Evolutionary conservation across 2,329 filamentous ascomycete species (phyloP), one percentile per base, ranked within the genome.

Genomic region (Epichloe typhina): DNA sequence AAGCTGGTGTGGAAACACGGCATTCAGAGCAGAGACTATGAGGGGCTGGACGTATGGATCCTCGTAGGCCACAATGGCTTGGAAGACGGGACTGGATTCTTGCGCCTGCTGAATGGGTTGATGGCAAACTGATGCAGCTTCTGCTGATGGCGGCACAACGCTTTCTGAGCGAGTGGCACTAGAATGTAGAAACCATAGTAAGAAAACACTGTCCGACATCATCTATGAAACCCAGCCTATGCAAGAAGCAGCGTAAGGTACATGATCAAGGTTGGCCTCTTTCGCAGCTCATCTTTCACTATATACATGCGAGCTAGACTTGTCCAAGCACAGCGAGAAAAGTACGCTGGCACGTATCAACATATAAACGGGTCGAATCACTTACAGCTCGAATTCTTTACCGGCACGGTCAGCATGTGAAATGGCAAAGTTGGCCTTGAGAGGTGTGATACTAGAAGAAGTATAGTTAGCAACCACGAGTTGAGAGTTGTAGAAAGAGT

Each of bases 391-490:
- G 64, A 95, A 74, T 73, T 94, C 88, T 58, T 76, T 75, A 61
- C 82, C 75, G 55, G 82, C 72, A 21, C 49, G 49, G 9, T 46
- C 49, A 19, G 52, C 37, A n/a, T 49, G 46, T 26, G 49, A 38
- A 33, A 91, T 88, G 79, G 86, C 89, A 66, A 96, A 98, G 67
- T 95, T 96, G 41, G 91, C 90, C 66, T 86, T 87, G 57, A 97
- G 68, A 13, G 91, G 88, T 4, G 93, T 96, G 51, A 98, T 82
- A 66, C 89, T 95, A 61, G 3, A 33, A 35, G 17, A 15, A 39
- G 3, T 17, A 43, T 3, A 11, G 44, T 50, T 26, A 50, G 51
- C 39, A 39, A 41, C 55, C 33, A 59, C 45, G n/a, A 15, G 19
- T 6, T 42, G 19, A 11, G 3, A 17, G 17, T 23, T 38, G 36